Evolutionary conservation across 75 land plant genomes (phyloP).

Genomic region (Gnetum montanum): DNA sequence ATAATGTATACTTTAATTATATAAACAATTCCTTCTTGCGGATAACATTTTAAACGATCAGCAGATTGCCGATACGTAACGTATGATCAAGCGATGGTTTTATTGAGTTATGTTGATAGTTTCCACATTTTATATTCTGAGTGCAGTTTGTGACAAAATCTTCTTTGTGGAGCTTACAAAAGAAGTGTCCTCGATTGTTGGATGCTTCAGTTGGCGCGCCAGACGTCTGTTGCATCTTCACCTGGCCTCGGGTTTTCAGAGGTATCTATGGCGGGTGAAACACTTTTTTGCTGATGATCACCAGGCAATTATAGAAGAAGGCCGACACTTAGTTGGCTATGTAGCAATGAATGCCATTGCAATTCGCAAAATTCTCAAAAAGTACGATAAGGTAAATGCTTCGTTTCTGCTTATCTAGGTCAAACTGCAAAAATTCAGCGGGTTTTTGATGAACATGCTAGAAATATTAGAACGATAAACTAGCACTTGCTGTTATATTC

Average conservation of each 20-base stretch:
- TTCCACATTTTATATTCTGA: too few relatives aligned
- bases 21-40: too few relatives aligned
- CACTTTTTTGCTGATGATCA: constrained; percentile 36
- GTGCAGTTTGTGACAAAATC: constrained; percentile 57
- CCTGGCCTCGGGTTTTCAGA: constrained; percentile 33
- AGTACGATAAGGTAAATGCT: constrained; percentile 79
- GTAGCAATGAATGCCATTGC: constrained; percentile 76
- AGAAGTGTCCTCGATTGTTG: constrained; percentile 62
- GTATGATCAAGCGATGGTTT: too few relatives aligned
- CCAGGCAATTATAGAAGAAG: constrained; percentile 39
- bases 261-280: constrained; percentile 30
- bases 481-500: too few relatives aligned
- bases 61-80: too few relatives aligned
- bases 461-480: too few relatives aligned
- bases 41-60: too few relatives aligned
- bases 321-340: constrained; percentile 57
- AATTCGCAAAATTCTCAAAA: constrained; percentile 73
- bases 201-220: constrained; percentile 54
- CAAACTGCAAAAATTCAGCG: too few relatives aligned
- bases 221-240: constrained; percentile 53
- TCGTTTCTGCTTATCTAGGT: too few relatives aligned
- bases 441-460: too few relatives aligned
- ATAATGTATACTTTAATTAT: too few relatives aligned
- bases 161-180: constrained; percentile 61
- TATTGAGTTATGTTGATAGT: too few relatives aligned